Evolutionary conservation across 208 protist species (phyloP), one percentile per base, ranked within the genome.

Genomic region (Phytomonas sp.): DNA sequence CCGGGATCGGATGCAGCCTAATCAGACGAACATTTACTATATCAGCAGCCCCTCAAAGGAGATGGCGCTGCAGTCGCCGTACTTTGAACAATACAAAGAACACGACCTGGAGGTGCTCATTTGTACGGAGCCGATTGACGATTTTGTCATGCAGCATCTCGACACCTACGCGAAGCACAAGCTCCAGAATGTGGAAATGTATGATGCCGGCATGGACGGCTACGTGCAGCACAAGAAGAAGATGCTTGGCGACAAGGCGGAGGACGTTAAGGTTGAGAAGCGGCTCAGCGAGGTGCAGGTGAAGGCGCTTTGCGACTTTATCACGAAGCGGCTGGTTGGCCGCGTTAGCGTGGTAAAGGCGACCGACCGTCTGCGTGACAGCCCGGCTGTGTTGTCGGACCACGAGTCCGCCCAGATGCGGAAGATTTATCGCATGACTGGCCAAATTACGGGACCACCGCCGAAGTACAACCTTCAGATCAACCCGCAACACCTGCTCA

Each of bases 1-100:
- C 82, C 87, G 97, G 43, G 79, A 88, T n/a, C 92, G 98, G 64
- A 98, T 98, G 94, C 79, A 87, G 76, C 77, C 82, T n/a, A 94
- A 96, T 62, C 96, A 99, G 84, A 92, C 85, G 0, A 81, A 96
- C 36, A 98, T 99, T 74, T 99, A 98, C 82, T 99, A 97, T 84
- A 75, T 99, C 17, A 85, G 91, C 68, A 89, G 89, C 31, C 89
- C 94, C 7, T 85, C 73, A 29, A 93, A 96, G 71, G 80, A 88
- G 66, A 88, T 97, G 73, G 97, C 96, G 32, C 65, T 94, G 46
- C 61, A 79, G 36, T 98, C 95, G 5, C 97, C 97, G 15, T 99
- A 99, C 84, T 97, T 93, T 72, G 98, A 99, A 84, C 83, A 94
- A 73, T 98, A 98, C 87, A 94, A 97, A 77, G 85, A 95, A 67